Evolutionary conservation across 345 rosid species (phyloP), one percentile per base, ranked within the genome.

Genomic region (Syzygium grande): DNA sequence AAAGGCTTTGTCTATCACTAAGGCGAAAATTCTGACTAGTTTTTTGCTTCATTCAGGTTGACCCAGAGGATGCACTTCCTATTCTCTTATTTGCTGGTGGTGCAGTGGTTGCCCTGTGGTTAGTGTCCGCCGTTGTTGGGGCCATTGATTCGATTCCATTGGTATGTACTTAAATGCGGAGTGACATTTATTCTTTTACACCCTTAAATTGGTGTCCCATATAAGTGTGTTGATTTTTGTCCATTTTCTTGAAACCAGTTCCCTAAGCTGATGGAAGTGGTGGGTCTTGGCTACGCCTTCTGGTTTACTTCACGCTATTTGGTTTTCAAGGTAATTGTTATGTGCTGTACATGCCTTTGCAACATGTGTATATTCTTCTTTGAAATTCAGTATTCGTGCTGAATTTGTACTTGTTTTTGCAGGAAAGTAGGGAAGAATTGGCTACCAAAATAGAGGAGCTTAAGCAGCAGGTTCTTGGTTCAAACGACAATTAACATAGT

Each of bases 141-240:
- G 94, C 99, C 6, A 88, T 98, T 23, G 99, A 98, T 89, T 93
- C 99, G 13, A 92, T 98, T 84, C 99, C 99, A 29, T 83, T 98
- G 98, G 99, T 98, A 77, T 1, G 93, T 91, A 86, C 68, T 52
- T n/a, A 51, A 51, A 27, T 30, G 25, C 61, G 14, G 29, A 11
- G 52, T 54, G 13, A 19, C n/a, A 41, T 49, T 15, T 46, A 80
- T 80, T 80, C 30, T 80, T 51, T 14, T n/a, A 14, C 58, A n/a
- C 14, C 58, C 13, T 4, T 1, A 38, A 22, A 73, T 73, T 51
- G 54, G 34, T 51, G 23, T 84, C 27, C 63, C n/a, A 3, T 14
- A 27, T 53, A 17, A 43, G 51, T 54, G 49, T 19, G 19, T 0
- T 53, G 9, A 54, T 54, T 30, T 38, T 52, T n/a, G 46, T 12